phyloP scores from a whole-genome alignment of 1,284 basidiomycete species.

The Vanrija humicola region DNA sequence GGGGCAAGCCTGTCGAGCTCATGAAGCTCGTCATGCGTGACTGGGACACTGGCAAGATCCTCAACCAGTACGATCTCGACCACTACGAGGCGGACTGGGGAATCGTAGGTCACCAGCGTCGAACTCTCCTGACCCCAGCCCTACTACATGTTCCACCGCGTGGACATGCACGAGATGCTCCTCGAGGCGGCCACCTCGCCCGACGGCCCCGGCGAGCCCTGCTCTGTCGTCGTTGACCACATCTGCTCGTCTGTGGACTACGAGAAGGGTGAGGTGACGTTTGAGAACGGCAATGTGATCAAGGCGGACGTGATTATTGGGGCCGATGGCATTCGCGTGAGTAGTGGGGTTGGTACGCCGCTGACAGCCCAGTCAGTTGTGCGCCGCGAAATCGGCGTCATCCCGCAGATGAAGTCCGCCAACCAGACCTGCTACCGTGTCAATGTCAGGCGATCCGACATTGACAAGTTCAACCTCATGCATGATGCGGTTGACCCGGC shows the following conservation, averaged over 20 bases:
- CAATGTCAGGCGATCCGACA: constrained; percentile 40
- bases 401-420: constrained; percentile 39
- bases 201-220: constrained; percentile 36
- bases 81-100: constrained; percentile 40
- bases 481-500: constrained; percentile 41
- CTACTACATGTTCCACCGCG: constrained; percentile 43
- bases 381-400: constrained; percentile 30
- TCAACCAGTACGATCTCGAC: constrained; percentile 34
- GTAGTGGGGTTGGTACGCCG: not conserved
- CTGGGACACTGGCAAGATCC: constrained; percentile 35
- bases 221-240: constrained; percentile 37
- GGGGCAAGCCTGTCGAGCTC: constrained; percentile 33
- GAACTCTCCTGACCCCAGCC: not conserved
- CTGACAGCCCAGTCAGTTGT: constrained; percentile 24
- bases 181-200: constrained; percentile 33
- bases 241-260: constrained; percentile 37
- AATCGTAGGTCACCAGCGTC: not conserved
- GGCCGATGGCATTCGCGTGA: constrained; percentile 45
- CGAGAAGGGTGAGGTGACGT: constrained; percentile 34
- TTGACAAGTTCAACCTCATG: constrained; percentile 42
- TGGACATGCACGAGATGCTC: constrained; percentile 45
- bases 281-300: constrained; percentile 40
- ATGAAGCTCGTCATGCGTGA: constrained; percentile 38
- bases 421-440: constrained; percentile 49
- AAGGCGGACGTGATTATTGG: constrained; percentile 46